Evolutionary conservation across 2,329 filamentous ascomycete genomes (phyloP), one percentile per base, ranked within the genome.

Genomic region (Juglanconis juglandina): DNA sequence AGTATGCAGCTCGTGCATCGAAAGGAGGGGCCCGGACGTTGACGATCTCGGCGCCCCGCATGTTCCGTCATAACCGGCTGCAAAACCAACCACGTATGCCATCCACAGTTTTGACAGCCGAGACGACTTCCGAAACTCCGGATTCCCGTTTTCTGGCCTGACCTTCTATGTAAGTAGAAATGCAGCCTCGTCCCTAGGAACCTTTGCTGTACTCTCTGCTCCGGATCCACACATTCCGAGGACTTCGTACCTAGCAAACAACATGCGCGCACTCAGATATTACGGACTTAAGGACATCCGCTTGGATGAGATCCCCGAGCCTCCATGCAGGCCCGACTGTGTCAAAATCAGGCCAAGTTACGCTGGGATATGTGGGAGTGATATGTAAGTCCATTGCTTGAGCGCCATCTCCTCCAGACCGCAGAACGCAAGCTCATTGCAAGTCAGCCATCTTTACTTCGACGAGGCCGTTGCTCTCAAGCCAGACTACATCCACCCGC

Each of bases 401-500:
- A n/a, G 8, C 44, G 13, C 8, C 14, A 9, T 24, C 17, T 17
- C 7, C 13, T 10, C 44, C 44, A 47, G 17, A 17, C 3, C 8
- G 14, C n/a, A 30, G n/a, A 8, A 4, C 14, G 9, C 44, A 24
- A 47, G 17, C 44, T 47, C 3, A 47, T 17, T 13, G 11, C 5
- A 17, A 17, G 9, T 4, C 24, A 59, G 57, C n/a, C 57, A 59
- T 42, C 57, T 59, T 0, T 59, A 59, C 57, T 59, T 30, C 30
- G 57, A 54, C 6, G 51, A 37, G n/a, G 41, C 41, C 33, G 50
- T 59, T 5, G 44, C 59, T 71, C 1, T 69, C 70, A 77, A 79
- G 1, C 82, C 83, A 3, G 68, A 68, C 6, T 71, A 70, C 6
- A 82, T 85, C 35, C 63, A 60, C n/a, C 80, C 79, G 0, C 69